Percentiles rank a stretch among this genome's conserved stretches.
Conservation (phyloP, 192 early-diverging fungal species). For the Anaeromyces robustus region DNA sequence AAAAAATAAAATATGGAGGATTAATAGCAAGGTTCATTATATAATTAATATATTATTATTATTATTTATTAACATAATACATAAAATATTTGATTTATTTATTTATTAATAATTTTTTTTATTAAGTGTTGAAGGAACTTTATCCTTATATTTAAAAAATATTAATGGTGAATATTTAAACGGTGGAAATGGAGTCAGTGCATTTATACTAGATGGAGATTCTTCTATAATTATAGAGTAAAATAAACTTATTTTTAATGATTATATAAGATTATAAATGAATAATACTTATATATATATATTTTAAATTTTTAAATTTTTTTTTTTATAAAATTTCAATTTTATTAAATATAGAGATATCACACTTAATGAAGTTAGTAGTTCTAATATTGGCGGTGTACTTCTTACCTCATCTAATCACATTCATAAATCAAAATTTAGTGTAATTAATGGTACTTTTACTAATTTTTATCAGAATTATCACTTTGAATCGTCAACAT, state of each 20-base stretch:
- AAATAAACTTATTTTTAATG: no score
- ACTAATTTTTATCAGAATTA: background rate
- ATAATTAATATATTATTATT: no score
- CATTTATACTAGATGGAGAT: background rate
- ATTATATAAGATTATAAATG: no score
- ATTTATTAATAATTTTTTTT: no score
- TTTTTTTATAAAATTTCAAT: no score
- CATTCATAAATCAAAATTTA: background rate
- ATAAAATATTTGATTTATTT: no score
- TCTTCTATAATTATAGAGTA: background rate
- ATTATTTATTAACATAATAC: no score
- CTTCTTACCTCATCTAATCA: background rate
- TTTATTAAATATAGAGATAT: no score
- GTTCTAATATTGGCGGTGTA: background rate
- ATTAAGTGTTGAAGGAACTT: background rate
- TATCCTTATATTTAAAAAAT: background rate
- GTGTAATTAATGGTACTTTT: background rate
- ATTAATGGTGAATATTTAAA: background rate
- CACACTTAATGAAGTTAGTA: background rate
- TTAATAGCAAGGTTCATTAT: no score
- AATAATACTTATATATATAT: no score
- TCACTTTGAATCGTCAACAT: background rate
- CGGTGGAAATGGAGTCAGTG: background rate
- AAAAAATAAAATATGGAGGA: no score
- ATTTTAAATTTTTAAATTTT: no score